Evolutionary conservation across 306 rosid genomes (phyloP).

Genomic region (Fragaria ananassa): DNA sequence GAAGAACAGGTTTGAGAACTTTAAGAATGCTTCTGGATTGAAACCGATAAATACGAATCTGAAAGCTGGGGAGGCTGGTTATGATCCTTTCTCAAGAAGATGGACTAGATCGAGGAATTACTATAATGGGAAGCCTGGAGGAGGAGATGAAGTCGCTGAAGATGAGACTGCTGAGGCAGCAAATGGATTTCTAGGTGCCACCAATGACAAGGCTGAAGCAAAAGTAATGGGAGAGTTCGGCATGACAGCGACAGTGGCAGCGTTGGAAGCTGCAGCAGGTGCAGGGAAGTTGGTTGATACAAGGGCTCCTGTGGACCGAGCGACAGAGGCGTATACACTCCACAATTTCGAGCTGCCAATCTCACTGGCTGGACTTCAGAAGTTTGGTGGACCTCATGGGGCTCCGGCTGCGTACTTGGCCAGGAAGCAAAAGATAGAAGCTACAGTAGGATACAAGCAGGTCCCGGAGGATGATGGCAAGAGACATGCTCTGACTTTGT

Average conservation of each 20-base stretch:
- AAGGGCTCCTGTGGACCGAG: conserved; percentile 46
- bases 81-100: conserved; percentile 67
- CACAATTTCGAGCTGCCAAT: conserved; percentile 56
- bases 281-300: conserved; percentile 64
- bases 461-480: conserved; percentile 44
- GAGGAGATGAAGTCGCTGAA: conserved; percentile 23
- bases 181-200: conserved; percentile 3
- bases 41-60: conserved; percentile 30
- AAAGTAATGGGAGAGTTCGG: conserved; percentile 15
- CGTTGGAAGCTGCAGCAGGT: conserved; percentile 52
- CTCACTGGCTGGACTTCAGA: conserved; percentile 44
- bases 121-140: conserved; percentile 29
- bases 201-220: neutral
- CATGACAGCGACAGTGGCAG: conserved; percentile 34
- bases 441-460: conserved; percentile 45
- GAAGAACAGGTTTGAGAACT: conserved; percentile 57
- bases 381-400: conserved; percentile 49
- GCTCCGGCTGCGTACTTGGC: conserved; percentile 40
- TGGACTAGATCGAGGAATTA: conserved; percentile 69
- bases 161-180: conserved; percentile 30
- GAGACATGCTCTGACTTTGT: conserved; percentile 42
- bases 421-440: conserved; percentile 62
- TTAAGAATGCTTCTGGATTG: conserved; percentile 44
- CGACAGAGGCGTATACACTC: conserved; percentile 41
- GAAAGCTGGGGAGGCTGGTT: conserved; percentile 57